phyloP scores from a whole-genome alignment of 1,284 basidiomycete genomes.

The Cutaneotrichosporon curvatum region DNA sequence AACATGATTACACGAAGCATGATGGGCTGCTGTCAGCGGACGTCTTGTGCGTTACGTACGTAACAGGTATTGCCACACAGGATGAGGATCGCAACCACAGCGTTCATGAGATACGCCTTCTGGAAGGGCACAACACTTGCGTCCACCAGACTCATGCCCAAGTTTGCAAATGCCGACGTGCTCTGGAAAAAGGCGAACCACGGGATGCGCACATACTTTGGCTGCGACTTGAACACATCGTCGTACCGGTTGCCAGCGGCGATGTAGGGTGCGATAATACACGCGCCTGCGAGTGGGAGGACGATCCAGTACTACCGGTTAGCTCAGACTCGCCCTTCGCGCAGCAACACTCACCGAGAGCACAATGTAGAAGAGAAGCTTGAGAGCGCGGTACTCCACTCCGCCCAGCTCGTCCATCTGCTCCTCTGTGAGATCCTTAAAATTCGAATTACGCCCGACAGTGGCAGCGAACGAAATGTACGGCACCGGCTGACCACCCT shows the following conservation, averaged over 20 bases:
- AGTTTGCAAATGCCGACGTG: constrained; percentile 82
- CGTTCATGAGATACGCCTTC: constrained; percentile 72
- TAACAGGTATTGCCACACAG: constrained; percentile 88
- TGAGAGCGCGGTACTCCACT: constrained; percentile 85
- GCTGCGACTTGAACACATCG: constrained; percentile 54
- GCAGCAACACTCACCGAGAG: constrained; percentile 49
- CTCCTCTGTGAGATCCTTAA: constrained; percentile 68
- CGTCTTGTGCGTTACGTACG: constrained; percentile 52
- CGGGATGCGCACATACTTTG: constrained; percentile 53
- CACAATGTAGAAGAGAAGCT: constrained; percentile 69
- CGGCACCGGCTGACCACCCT: constrained; percentile 55
- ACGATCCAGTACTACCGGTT: constrained; percentile 61
- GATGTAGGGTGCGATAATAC: constrained; percentile 74
- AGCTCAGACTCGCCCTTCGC: too few species aligned
- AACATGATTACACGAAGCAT: constrained; percentile 63
- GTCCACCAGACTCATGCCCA: constrained; percentile 83
- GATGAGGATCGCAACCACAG: constrained; percentile 56
- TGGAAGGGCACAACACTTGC: constrained; percentile 83
- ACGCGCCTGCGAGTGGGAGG: constrained; percentile 59
- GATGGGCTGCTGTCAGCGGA: constrained; percentile 54
- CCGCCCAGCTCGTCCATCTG: constrained; percentile 89
- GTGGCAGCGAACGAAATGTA: constrained; percentile 81
- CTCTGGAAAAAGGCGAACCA: constrained; percentile 86
- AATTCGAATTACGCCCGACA: constrained; percentile 82
- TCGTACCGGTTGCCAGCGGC: constrained; percentile 52